Conservation (phyloP, 1,139 yeast genomes). For the Yarrowia galli region DNA sequence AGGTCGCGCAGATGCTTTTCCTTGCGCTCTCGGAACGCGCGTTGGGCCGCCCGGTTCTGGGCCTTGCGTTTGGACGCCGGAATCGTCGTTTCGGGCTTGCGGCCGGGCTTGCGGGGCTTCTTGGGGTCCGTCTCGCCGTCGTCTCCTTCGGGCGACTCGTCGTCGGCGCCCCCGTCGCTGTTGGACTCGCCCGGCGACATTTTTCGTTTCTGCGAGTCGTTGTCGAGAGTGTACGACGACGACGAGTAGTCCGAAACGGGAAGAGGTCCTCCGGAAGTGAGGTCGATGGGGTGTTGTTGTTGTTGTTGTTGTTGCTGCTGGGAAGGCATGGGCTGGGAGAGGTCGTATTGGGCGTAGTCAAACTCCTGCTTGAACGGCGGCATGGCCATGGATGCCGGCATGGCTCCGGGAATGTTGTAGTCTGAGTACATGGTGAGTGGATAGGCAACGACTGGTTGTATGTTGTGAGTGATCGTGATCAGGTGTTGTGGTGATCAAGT, state of each 20-base stretch:
- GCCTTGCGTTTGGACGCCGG: conserved; percentile 90
- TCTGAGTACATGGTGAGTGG: conserved; percentile 12
- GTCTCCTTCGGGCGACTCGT: conserved; percentile 30
- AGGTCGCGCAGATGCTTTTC: conserved; percentile 86
- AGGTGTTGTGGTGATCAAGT: too few species aligned
- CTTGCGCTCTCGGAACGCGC: conserved; percentile 95
- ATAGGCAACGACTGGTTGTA: too few species aligned
- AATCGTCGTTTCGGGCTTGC: conserved; percentile 80
- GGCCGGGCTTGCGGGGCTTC: conserved; percentile 58
- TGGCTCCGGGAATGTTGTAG: conserved; percentile 25
- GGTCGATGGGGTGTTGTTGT: conserved; percentile 17
- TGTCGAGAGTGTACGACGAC: conserved; percentile 16
- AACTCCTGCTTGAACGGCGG: conserved; percentile 29
- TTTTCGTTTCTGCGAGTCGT: conserved; percentile 21
- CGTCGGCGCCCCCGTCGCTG: conserved; percentile 26
- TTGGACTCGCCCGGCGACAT: conserved; percentile 26
- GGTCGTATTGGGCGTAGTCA: conserved; percentile 29
- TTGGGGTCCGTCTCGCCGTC: conserved; percentile 27
- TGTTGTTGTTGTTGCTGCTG: conserved; percentile 1
- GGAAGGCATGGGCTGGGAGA: not conserved
- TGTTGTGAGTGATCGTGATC: too few species aligned
- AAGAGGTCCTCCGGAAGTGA: not conserved
- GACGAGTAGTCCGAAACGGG: conserved; percentile 5
- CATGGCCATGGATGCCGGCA: conserved; percentile 29
- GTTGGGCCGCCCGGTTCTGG: conserved; percentile 96